Base-by-base conservation (phyloP, 1,284 basidiomycete genomes). In the Cystobasidium slooffiae region DNA sequence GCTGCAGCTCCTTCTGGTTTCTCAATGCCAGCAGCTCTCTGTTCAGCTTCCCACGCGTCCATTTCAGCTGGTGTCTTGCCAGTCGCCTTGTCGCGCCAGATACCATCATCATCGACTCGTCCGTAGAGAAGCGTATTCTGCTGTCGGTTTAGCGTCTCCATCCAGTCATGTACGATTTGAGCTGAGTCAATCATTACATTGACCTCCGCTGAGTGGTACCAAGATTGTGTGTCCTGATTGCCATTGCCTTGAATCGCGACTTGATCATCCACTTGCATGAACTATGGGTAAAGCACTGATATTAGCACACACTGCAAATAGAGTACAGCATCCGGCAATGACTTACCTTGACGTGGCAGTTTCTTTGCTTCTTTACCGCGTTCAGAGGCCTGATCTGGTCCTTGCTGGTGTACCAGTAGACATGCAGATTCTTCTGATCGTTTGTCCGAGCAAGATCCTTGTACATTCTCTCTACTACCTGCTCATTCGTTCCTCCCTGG, bases 401-500 rank as follows among this genome's bases (percentile, higher is more conserved):
- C 80, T 89, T 90, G 20, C 75, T 74, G 3, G 75, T 77, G 69
- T 80, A 89, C 88, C 89, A 92, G 81, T 88, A 90, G 24, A 90
- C 88, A 77, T 88, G 86, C 55, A 92, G 84, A 56, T 83, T 83
- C 75, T 85, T 81, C 76, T 87, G 86, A 77, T 86, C 87, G 68
- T 85, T 84, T 39, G 84, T 84, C 24, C 83, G 82, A 24, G 78
- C 78, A 18, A 91, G 84, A 65, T 83, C 83, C 58, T 84, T 85
- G 82, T 88, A 92, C 84, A 92, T 86, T 44, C 84, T 84, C 73
- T 87, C 85, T 31, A 88, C 88, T 16, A 92, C 89, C 81, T 90
- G 86, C 79, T 91, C 90, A 81, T 92, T 92, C 20, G 89, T 92
- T 0, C 91, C 91, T 18, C 91, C 91, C 81, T 92, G 91, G 81